These are phyloP conservation scores for Aphanomyces cochlioides DNA, from an alignment of 352 stramenopile genomes.

Conservation along the genomic window DNA sequence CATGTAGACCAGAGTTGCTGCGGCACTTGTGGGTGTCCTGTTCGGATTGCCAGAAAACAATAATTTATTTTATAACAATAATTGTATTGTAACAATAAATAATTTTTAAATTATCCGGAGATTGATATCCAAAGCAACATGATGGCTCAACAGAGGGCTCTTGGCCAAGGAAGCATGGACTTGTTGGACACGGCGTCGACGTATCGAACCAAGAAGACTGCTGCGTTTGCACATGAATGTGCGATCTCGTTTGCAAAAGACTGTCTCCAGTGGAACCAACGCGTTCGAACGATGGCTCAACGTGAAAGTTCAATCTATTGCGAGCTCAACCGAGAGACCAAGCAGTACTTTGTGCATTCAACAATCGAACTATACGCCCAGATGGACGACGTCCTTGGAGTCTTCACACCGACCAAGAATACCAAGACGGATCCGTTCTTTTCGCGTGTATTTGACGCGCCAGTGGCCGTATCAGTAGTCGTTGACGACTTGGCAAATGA, in stretches of 20 bases:
- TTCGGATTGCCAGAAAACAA: too few relatives aligned
- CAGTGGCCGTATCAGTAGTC: not conserved
- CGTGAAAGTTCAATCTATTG: not conserved
- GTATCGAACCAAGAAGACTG: conserved; percentile 17
- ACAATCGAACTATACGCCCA: conserved; percentile 1
- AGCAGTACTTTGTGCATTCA: conserved; percentile 12
- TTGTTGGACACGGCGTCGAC: not conserved
- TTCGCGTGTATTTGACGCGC: conserved; percentile 5
- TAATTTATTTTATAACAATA: too few relatives aligned
- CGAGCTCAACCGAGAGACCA: not conserved
- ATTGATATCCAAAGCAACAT: too few relatives aligned
- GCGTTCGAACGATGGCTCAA: not conserved
- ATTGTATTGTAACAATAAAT: too few relatives aligned
- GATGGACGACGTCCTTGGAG: not conserved
- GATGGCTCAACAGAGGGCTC: too few relatives aligned
- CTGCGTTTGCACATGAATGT: conserved; percentile 12
- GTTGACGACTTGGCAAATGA: not conserved
- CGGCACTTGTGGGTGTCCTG: too few relatives aligned
- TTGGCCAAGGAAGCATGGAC: too few relatives aligned
- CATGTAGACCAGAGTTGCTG: too few relatives aligned
- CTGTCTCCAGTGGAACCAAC: conserved; percentile 4
- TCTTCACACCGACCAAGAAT: conserved; percentile 6
- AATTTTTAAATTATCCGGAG: too few relatives aligned
- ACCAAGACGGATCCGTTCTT: conserved; percentile 9
- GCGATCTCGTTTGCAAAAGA: conserved; percentile 24